Conservation (phyloP, 805 yeast genomes). For the Kluyveromyces starmeri region DNA sequence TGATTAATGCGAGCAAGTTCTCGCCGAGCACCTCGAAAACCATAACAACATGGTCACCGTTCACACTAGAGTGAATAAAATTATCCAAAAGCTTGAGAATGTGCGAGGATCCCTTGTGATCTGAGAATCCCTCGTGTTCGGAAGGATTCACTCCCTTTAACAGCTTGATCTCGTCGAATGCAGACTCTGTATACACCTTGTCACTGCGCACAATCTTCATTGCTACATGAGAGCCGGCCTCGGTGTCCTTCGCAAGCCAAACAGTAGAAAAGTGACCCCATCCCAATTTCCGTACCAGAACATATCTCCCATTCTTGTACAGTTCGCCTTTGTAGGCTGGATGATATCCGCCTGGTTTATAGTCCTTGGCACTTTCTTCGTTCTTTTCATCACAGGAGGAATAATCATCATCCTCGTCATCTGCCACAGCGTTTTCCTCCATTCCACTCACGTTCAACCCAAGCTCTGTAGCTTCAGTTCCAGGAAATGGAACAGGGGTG, state of each 20-base stretch:
- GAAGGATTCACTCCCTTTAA: constrained; percentile 57
- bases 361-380: constrained; percentile 83
- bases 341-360: constrained; percentile 90
- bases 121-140: constrained; percentile 29
- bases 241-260: constrained; percentile 68
- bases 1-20: constrained; percentile 74
- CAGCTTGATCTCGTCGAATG: constrained; percentile 83
- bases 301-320: constrained; percentile 67
- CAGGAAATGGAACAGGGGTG: not conserved
- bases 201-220: constrained; percentile 91
- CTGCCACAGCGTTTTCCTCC: constrained; percentile 18
- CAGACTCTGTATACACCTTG: constrained; percentile 84
- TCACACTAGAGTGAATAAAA: constrained; percentile 79
- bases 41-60: constrained; percentile 93
- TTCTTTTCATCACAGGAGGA: constrained; percentile 38
- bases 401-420: constrained; percentile 29
- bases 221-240: constrained; percentile 67
- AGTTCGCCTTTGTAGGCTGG: constrained; percentile 85
- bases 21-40: constrained; percentile 97
- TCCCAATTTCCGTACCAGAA: constrained; percentile 81
- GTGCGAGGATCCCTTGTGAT: constrained; percentile 74
- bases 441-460: constrained; percentile 11
- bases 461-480: constrained; percentile 10
- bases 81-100: constrained; percentile 75
- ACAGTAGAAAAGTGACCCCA: constrained; percentile 99